These are phyloP conservation scores for Gynochthodes officinalis DNA, from an alignment of 257 asterid species.

Conservation along the genomic window DNA sequence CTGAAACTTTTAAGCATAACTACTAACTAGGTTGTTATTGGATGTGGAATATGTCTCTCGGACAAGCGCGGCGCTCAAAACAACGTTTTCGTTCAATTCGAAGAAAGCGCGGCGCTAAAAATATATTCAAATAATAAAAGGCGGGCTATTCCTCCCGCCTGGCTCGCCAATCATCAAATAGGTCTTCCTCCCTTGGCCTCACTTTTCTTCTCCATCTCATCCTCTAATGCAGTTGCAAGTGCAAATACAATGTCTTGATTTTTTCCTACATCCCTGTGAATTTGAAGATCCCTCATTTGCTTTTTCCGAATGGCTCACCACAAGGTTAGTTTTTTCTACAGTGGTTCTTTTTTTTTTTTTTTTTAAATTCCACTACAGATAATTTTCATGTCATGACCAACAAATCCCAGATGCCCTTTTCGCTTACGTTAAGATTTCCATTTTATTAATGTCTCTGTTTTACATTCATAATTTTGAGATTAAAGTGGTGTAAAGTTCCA, in stretches of 20 bases:
- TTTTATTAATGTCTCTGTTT: background rate
- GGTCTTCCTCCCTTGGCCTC: background rate
- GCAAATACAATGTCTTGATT: background rate
- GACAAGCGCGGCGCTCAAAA: too few species aligned
- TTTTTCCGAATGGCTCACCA: background rate
- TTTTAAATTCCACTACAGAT: background rate
- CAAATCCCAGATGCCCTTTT: background rate
- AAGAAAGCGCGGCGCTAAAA: conserved; percentile 8
- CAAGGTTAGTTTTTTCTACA: background rate
- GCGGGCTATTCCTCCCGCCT: conserved; percentile 15
- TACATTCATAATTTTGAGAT: background rate
- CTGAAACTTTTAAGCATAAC: too few species aligned
- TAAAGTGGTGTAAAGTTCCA: background rate
- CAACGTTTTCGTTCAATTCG: background rate
- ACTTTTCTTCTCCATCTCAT: background rate
- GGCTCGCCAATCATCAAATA: background rate
- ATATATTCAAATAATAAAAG: conserved; percentile 7
- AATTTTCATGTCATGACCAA: background rate
- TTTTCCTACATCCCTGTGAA: background rate
- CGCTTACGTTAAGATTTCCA: background rate
- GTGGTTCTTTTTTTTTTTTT: background rate
- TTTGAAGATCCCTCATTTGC: background rate
- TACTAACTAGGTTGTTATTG: too few species aligned
- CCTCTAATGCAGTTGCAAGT: background rate
- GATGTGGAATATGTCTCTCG: too few species aligned